Percentiles rank a stretch among this genome's conserved stretches.
Conservation (phyloP, 2,329 filamentous ascomycete species). For the Pleurostoma richardsiae region DNA sequence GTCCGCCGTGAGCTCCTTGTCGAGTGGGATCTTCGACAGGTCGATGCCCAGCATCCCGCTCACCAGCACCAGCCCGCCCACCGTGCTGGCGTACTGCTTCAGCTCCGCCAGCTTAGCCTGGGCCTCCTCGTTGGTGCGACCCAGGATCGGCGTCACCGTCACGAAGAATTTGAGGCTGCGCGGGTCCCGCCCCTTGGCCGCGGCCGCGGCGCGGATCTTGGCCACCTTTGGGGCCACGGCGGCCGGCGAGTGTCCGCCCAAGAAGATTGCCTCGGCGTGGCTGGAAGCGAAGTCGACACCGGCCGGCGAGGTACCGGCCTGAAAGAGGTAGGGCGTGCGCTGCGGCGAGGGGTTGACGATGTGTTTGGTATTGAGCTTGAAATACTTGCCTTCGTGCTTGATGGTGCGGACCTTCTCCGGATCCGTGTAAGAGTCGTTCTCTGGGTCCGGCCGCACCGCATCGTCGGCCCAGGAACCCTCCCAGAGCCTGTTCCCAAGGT, state of each 20-base stretch:
- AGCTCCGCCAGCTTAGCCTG: constrained; percentile 36
- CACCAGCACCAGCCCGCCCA: constrained; percentile 43
- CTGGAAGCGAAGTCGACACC: not conserved
- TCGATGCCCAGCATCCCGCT: constrained; percentile 49
- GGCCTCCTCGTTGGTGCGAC: constrained; percentile 37
- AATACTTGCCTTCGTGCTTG: constrained; percentile 42
- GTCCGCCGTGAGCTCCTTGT: constrained; percentile 42
- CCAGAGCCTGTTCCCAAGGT: constrained; percentile 25
- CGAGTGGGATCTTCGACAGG: constrained; percentile 42
- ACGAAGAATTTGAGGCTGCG: constrained; percentile 41
- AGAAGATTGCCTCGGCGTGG: constrained; percentile 1
- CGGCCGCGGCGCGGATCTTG: constrained; percentile 25
- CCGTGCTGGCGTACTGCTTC: constrained; percentile 37
- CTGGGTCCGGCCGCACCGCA: constrained; percentile 34
- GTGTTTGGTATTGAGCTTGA: constrained; percentile 21
- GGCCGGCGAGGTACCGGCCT: not conserved
- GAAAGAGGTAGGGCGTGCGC: constrained; percentile 31
- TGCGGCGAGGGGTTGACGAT: constrained; percentile 38
- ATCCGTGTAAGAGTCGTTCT: constrained; percentile 39
- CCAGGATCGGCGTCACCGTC: constrained; percentile 34
- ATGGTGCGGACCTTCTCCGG: constrained; percentile 44
- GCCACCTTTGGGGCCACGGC: not conserved
- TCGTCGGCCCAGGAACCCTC: constrained; percentile 35
- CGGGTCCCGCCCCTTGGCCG: constrained; percentile 40
- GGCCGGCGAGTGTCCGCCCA: not conserved